Conservation (phyloP, 2,329 filamentous ascomycete species). For the Ophiocordyceps camponoti-leonardi region DNA sequence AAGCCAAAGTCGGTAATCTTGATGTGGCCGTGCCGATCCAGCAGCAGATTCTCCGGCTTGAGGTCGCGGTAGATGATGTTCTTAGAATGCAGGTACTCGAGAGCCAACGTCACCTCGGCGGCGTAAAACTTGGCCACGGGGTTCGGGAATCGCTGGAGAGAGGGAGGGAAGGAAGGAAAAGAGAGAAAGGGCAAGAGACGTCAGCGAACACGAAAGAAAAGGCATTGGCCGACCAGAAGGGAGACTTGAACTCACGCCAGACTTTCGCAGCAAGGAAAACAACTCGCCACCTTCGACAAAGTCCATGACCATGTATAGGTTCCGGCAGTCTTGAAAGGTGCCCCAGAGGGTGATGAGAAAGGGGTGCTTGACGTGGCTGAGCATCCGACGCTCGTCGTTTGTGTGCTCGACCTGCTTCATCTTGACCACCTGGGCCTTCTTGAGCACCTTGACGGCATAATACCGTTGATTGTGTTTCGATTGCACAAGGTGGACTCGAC, state of each 20-base stretch:
- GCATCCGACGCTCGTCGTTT: slow-evolving; percentile 91
- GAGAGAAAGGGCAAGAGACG: too few species aligned
- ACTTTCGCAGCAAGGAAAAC: slow-evolving; percentile 89
- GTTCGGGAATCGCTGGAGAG: slow-evolving; percentile 79
- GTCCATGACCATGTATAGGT: slow-evolving; percentile 99
- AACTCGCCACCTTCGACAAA: slow-evolving; percentile 97
- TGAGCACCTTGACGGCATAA: slow-evolving; percentile 96
- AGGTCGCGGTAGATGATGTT: slow-evolving; percentile 98
- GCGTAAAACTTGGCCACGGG: slow-evolving; percentile 99
- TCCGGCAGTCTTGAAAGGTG: slow-evolving; percentile 88
- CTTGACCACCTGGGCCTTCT: slow-evolving; percentile 96
- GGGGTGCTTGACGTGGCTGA: slow-evolving; percentile 91
- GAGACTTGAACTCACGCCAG: slow-evolving; percentile 46
- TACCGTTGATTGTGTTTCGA: slow-evolving; percentile 96
- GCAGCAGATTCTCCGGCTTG: slow-evolving; percentile 82
- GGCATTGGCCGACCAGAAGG: not conserved
- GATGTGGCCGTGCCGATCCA: slow-evolving; percentile 83
- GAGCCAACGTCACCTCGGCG: slow-evolving; percentile 84
- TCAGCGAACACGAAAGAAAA: too few species aligned
- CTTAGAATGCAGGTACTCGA: slow-evolving; percentile 87
- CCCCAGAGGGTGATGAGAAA: slow-evolving; percentile 98
- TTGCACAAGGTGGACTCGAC: slow-evolving; percentile 88
- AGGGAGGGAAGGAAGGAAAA: too few species aligned
- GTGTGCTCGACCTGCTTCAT: slow-evolving; percentile 99
- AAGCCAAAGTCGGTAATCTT: slow-evolving; percentile 99